Percentiles rank a stretch among this genome's conserved stretches.
Conservation (phyloP, 139 green algal species). For the Haematococcus lacustris region DNA sequence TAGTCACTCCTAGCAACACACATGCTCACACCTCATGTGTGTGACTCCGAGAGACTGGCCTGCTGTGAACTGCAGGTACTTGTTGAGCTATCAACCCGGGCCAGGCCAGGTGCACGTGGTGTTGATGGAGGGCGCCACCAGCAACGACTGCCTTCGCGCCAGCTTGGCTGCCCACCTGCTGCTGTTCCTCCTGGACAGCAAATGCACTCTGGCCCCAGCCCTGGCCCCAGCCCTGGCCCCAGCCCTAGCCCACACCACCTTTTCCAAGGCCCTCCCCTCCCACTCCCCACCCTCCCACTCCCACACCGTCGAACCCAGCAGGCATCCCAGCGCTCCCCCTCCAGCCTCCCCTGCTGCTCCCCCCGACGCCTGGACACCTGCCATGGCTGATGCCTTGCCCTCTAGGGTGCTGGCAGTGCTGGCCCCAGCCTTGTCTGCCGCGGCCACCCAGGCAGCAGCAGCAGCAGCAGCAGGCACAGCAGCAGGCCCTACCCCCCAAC, state of each 20-base stretch:
- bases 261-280: neutral
- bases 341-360: too few relatives aligned
- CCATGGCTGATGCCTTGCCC: too few relatives aligned
- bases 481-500: too few relatives aligned
- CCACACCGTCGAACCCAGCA: too few relatives aligned
- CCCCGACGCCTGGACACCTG: too few relatives aligned
- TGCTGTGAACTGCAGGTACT: constrained; percentile 5
- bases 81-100: constrained; percentile 11
- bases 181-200: constrained; percentile 46
- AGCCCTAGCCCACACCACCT: neutral
- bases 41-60: neutral
- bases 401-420: too few relatives aligned
- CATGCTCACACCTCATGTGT: too few relatives aligned
- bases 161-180: constrained; percentile 68
- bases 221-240: neutral
- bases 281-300: neutral
- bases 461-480: too few relatives aligned
- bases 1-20: too few relatives aligned
- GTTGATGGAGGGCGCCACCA: constrained; percentile 52
- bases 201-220: neutral
- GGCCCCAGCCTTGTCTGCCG: too few relatives aligned
- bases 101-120: constrained; percentile 59
- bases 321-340: too few relatives aligned
- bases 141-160: constrained; percentile 47
- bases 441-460: too few relatives aligned